Evolutionary conservation across 2,329 filamentous ascomycete species (phyloP).

Genomic region (Penicillium vulpinum): DNA sequence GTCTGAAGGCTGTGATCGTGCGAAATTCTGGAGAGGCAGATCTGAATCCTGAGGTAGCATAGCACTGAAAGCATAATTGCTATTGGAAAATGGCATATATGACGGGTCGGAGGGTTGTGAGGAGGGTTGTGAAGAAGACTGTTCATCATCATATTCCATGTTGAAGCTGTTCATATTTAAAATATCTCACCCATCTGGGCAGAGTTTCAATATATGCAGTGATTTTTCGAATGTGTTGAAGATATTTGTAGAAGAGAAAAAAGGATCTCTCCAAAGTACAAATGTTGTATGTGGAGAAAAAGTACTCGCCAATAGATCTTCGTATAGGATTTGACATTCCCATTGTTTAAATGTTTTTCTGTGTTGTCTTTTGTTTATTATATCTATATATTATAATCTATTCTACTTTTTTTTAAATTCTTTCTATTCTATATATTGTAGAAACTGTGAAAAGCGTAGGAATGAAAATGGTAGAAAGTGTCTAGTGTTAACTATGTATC

Average conservation of each 20-base stretch:
- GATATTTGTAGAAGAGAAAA: too few relatives aligned
- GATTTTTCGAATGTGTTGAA: too few relatives aligned
- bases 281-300: neutral
- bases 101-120: constrained; percentile 13
- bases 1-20: constrained; percentile 10
- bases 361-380: neutral
- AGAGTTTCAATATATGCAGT: too few relatives aligned
- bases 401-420: neutral
- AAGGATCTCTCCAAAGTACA: neutral
- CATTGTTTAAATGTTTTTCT: too few relatives aligned
- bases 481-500: neutral
- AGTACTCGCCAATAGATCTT: neutral
- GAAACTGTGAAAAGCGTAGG: too few relatives aligned
- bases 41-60: constrained; percentile 22
- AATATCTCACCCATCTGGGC: neutral
- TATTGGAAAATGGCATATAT: constrained; percentile 18
- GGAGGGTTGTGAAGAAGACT: neutral
- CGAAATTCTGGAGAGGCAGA: constrained; percentile 18
- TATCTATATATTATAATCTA: neutral
- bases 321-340: neutral
- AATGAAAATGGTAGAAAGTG: too few relatives aligned
- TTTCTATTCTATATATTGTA: neutral
- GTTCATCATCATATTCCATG: constrained; percentile 19
- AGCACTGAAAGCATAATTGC: constrained; percentile 15
- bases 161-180: constrained; percentile 15